phyloP scores from a whole-genome alignment of 129 eudicot species.

The Lonicera japonica region DNA sequence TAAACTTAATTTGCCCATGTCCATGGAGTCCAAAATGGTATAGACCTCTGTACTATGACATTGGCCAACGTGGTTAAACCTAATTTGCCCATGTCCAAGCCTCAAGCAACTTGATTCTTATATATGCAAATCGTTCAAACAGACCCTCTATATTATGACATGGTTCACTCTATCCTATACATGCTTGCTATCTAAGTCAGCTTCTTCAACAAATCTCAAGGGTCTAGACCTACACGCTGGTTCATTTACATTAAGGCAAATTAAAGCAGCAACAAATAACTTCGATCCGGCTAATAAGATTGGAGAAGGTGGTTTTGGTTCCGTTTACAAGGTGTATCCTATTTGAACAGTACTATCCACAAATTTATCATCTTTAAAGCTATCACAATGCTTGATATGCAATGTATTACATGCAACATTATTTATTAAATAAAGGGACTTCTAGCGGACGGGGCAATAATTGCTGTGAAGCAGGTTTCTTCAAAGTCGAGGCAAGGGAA shows the following conservation, averaged over 20 bases:
- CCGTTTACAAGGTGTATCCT: constrained; percentile 51
- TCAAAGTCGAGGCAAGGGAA: constrained; percentile 57
- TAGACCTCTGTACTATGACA: no score
- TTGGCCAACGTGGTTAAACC: no score
- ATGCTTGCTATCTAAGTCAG: background rate
- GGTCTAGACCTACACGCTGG: constrained; percentile 40
- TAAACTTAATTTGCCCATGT: no score
- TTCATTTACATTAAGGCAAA: constrained; percentile 39
- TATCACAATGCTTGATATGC: background rate
- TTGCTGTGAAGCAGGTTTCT: constrained; percentile 63
- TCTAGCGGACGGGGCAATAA: constrained; percentile 34
- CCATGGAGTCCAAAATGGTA: no score
- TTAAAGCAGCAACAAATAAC: constrained; percentile 45
- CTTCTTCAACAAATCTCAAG: constrained; percentile 24
- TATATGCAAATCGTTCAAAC: no score
- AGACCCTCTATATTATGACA: no score
- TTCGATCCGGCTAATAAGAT: constrained; percentile 44
- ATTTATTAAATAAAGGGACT: constrained; percentile 29
- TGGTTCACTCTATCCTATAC: no score
- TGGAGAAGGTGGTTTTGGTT: constrained; percentile 71
- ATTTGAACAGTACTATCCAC: background rate
- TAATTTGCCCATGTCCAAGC: no score
- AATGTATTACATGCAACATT: background rate
- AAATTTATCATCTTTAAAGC: background rate
- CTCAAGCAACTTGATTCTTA: no score